Percentiles rank a stretch among this genome's conserved stretches.
These are phyloP conservation scores for Alternaria incomplexa DNA, from an alignment of 2,329 filamentous ascomycete species.

Conservation along the genomic window DNA sequence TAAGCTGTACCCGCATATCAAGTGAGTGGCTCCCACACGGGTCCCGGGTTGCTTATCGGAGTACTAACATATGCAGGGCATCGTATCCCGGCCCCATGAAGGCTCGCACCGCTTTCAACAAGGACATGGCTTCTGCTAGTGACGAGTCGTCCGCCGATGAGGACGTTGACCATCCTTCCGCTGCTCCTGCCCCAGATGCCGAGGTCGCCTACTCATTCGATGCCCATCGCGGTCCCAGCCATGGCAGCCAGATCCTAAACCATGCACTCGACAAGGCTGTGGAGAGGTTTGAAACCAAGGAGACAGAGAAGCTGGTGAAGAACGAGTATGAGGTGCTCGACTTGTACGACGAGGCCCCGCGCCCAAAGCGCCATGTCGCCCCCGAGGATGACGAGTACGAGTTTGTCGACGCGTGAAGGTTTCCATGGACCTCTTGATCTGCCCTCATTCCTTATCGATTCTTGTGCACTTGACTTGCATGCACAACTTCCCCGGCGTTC, in stretches of 20 bases:
- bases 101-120: slow-evolving; percentile 47
- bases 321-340: slow-evolving; percentile 65
- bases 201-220: slow-evolving; percentile 63
- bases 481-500: slow-evolving; percentile 29
- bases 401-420: slow-evolving; percentile 43
- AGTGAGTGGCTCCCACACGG: slow-evolving; percentile 30
- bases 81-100: slow-evolving; percentile 38
- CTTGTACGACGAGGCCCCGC: slow-evolving; percentile 42
- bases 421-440: slow-evolving; percentile 3
- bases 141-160: slow-evolving; percentile 54
- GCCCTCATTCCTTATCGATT: slow-evolving; percentile 3
- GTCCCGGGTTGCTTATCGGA: not conserved
- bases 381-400: slow-evolving; percentile 51
- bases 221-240: slow-evolving; percentile 54
- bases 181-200: slow-evolving; percentile 55
- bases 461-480: slow-evolving; percentile 30
- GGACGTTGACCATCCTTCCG: slow-evolving; percentile 52
- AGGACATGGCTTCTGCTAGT: slow-evolving; percentile 52
- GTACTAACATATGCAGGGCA: slow-evolving; percentile 28
- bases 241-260: slow-evolving; percentile 64
- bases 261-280: slow-evolving; percentile 64
- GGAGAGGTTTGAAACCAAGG: slow-evolving; percentile 64
- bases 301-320: slow-evolving; percentile 66
- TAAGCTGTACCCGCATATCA: slow-evolving; percentile 36
- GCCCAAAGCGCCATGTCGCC: slow-evolving; percentile 39